Evolutionary conservation across 495 filamentous ascomycete genomes (phyloP), one percentile per base, ranked within the genome.

Genomic region (Lasiosphaeriaceae sp.): DNA sequence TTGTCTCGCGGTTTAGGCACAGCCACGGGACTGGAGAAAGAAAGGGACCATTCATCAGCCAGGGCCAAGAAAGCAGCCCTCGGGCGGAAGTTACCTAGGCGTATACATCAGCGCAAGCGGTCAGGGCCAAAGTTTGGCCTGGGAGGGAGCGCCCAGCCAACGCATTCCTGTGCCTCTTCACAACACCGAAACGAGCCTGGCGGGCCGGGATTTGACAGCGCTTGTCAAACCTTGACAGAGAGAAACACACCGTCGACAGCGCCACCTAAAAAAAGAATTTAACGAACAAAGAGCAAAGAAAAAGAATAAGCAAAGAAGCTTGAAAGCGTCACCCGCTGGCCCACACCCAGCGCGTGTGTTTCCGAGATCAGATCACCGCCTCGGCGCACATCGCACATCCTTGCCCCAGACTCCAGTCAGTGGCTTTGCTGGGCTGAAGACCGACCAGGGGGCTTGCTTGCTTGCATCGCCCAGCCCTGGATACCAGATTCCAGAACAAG

Each of bases 401-500:
- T 9, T 31, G 26, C 31, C n/a, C n/a, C n/a, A n/a, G n/a, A n/a
- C n/a, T n/a, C n/a, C n/a, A n/a, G n/a, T n/a, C 20, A 50, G 54
- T 50, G 45, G 45, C 54, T 41, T 37, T 55, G 53, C 43, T 48
- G 14, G 58, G 58, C 41, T 56, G 54, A 54, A 54, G 43, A 49
- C 26, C 3, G 34, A n/a, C 34, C 39, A 23, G 34, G 58, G 58
- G 53, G 47, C 53, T 56, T 56, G 51, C 57, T 52, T 53, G 45
- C 49, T 56, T 37, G 34, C 34, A 37, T 37, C 34, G 34, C 34
- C 34, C 34, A 9, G 34, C 34, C 14, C 37, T 22, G 22, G 14
- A 22, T n/a, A n/a, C n/a, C n/a, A n/a, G n/a, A 37, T 41, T 21
- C 31, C n/a, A 19, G 41, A 20, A 29, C 55, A 22, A 50, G 26